These are phyloP conservation scores for Suillus fuscotomentosus DNA, from an alignment of 768 basidiomycete genomes.

Conservation along the genomic window DNA sequence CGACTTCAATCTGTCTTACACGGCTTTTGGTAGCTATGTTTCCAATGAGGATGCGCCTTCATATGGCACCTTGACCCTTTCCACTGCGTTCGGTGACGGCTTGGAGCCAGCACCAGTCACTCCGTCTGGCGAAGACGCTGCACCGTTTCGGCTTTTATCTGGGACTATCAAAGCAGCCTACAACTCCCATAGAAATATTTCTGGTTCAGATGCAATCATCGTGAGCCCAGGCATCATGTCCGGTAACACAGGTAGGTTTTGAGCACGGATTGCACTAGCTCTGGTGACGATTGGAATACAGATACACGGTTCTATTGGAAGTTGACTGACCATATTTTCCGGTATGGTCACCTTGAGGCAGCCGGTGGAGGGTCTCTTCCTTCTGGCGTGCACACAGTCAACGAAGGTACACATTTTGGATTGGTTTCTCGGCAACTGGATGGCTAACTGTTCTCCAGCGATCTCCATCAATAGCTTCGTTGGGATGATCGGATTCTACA, in stretches of 20 bases:
- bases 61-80: conserved; percentile 49
- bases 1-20: conserved; percentile 57
- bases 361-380: conserved; percentile 29
- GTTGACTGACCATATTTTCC: conserved; percentile 59
- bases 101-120: conserved; percentile 71
- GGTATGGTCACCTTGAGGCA: conserved; percentile 46
- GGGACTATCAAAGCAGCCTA: conserved; percentile 66
- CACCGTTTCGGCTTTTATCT: conserved; percentile 49
- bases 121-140: conserved; percentile 31
- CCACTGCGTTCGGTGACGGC: conserved; percentile 41
- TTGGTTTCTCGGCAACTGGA: neutral
- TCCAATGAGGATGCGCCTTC: conserved; percentile 33
- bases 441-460: conserved; percentile 31
- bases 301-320: conserved; percentile 50
- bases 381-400: conserved; percentile 62
- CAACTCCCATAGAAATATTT: conserved; percentile 42
- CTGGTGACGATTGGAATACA: conserved; percentile 11
- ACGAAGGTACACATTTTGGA: conserved; percentile 53
- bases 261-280: neutral
- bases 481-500: conserved; percentile 67
- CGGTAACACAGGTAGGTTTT: conserved; percentile 46
- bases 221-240: conserved; percentile 56
- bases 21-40: conserved; percentile 49
- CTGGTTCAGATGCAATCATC: conserved; percentile 35
- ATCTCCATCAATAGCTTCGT: conserved; percentile 50